Evolutionary conservation across 179 eudicot genomes (phyloP).

Genomic region (Kewa caespitosa): DNA sequence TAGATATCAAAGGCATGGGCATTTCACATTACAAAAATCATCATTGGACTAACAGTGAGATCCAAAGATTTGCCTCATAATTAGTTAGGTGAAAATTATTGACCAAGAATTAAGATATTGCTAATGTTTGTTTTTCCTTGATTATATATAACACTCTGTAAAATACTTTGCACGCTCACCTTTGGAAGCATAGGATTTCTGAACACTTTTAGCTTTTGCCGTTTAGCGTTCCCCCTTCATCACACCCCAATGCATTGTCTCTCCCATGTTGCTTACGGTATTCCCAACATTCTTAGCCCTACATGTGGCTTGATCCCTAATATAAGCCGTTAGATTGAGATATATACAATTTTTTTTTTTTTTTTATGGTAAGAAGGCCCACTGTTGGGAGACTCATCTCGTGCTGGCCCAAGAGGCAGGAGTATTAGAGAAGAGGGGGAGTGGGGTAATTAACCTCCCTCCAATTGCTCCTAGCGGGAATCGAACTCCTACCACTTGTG

Average conservation of each 20-base stretch:
- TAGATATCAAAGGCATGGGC: no score
- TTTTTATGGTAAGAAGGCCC: no score
- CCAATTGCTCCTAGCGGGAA: no score
- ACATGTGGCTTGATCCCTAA: conserved; percentile 22
- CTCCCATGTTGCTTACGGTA: conserved; percentile 11
- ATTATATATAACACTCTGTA: not conserved
- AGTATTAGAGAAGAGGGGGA: no score
- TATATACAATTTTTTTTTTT: no score
- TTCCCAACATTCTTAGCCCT: not conserved
- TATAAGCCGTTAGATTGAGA: conserved; percentile 18
- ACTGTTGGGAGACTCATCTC: no score
- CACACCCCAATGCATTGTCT: conserved; percentile 15
- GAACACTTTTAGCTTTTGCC: conserved; percentile 14
- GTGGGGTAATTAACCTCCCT: no score
- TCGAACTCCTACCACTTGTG: no score
- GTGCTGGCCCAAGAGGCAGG: no score
- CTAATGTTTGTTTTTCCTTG: not conserved
- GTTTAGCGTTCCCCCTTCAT: conserved; percentile 10
- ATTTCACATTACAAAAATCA: not conserved
- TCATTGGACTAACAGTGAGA: not conserved
- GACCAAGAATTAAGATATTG: no score
- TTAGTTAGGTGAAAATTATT: no score
- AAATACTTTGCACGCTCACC: conserved; percentile 18
- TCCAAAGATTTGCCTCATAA: not conserved
- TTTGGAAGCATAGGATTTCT: conserved; percentile 22